Evolutionary conservation across 345 rosid species (phyloP).

Genomic region (Gossypium rotundifolium): DNA sequence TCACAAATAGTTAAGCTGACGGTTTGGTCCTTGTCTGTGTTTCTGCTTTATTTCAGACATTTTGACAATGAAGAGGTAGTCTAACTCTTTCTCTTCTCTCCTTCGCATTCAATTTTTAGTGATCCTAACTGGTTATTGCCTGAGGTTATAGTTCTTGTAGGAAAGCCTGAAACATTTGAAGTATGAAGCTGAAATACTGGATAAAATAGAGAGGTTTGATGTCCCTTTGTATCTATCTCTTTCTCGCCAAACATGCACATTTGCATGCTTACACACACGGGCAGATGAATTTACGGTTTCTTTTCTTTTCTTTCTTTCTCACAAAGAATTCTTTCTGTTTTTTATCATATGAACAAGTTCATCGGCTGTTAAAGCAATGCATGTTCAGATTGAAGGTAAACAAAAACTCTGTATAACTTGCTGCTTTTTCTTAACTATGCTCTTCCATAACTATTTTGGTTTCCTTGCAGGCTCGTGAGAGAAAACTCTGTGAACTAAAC

Average conservation of each 20-base stretch:
- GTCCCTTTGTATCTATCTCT: background rate
- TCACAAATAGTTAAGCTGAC: background rate
- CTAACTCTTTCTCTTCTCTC: background rate
- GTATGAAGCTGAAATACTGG: constrained; percentile 24
- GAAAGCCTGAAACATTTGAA: constrained; percentile 18
- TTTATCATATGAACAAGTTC: background rate
- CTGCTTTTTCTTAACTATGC: background rate
- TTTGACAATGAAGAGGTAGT: constrained; percentile 17
- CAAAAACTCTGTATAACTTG: background rate
- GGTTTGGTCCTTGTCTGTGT: background rate
- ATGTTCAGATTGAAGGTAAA: constrained; percentile 30
- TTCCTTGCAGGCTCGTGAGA: constrained; percentile 21
- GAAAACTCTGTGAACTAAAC: constrained; percentile 15
- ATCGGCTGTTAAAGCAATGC: background rate
- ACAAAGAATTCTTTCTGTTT: constrained; percentile 1
- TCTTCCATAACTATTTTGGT: background rate
- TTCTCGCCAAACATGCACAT: background rate
- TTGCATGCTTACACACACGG: background rate
- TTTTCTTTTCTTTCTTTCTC: background rate
- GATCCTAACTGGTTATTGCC: background rate
- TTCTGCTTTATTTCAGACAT: constrained; percentile 7
- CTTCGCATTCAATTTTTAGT: background rate
- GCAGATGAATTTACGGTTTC: background rate
- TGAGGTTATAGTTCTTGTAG: constrained; percentile 12
- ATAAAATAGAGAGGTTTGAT: constrained; percentile 20